Conservation (phyloP, 2,329 filamentous ascomycete genomes). For the Herpotrichia juniperi region DNA sequence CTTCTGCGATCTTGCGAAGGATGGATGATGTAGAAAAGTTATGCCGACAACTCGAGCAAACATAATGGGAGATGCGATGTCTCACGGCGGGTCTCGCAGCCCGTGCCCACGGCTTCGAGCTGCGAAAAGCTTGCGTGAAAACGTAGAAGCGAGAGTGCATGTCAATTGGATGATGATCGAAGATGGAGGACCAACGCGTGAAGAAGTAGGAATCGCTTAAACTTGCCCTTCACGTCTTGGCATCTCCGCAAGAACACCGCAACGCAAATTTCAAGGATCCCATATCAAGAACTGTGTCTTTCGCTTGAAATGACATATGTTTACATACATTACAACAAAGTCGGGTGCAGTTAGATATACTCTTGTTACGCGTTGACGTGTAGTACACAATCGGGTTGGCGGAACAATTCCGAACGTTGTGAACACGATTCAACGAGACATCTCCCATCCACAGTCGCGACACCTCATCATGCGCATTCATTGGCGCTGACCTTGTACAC, state of each 20-base stretch:
- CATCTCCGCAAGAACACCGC: slow-evolving; percentile 1
- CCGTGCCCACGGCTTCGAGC: slow-evolving; percentile 17
- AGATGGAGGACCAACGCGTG: slow-evolving; percentile 10
- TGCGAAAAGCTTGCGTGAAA: slow-evolving; percentile 24
- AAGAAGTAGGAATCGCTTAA: slow-evolving; percentile 24
- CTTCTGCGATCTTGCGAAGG: slow-evolving; percentile 22
- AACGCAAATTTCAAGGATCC: background rate
- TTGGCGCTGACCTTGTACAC: background rate
- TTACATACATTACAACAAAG: too few relatives aligned
- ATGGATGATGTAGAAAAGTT: slow-evolving; percentile 38
- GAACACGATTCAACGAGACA: background rate
- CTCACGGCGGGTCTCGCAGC: background rate
- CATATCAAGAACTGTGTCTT: too few relatives aligned
- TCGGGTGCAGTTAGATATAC: too few relatives aligned
- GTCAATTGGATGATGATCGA: slow-evolving; percentile 15
- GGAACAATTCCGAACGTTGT: background rate
- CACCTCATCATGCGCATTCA: slow-evolving; percentile 16
- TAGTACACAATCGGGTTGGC: background rate
- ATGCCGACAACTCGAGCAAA: slow-evolving; percentile 33
- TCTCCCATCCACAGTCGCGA: background rate
- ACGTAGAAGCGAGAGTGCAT: slow-evolving; percentile 35
- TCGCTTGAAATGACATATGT: too few relatives aligned
- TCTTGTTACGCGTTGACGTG: background rate
- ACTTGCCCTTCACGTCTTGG: slow-evolving; percentile 26
- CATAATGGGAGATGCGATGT: slow-evolving; percentile 21